Conservation (phyloP, 2,329 filamentous ascomycete species). For the Capronia epimyces region DNA sequence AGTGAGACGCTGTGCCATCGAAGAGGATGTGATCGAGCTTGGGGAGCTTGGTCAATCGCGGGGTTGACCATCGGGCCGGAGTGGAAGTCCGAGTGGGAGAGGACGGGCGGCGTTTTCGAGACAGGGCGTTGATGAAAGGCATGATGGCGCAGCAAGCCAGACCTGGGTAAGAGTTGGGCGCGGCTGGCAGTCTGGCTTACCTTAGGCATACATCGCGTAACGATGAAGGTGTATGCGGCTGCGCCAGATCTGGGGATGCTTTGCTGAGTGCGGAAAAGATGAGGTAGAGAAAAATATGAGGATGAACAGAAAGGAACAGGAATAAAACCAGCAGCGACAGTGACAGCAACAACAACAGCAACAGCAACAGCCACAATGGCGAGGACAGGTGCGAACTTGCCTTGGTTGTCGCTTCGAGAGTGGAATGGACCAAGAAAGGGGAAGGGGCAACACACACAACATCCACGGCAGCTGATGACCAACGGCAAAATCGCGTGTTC, state of each 20-base stretch:
- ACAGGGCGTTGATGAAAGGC: constrained; percentile 18
- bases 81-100: background rate
- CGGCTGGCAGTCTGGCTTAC: background rate
- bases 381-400: too few species aligned
- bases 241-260: background rate
- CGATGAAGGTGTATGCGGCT: constrained; percentile 4
- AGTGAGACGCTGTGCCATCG: constrained; percentile 22
- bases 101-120: constrained; percentile 17
- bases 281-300: background rate
- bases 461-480: background rate
- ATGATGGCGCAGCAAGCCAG: constrained; percentile 4
- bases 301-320: background rate
- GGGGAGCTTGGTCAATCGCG: constrained; percentile 12
- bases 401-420: too few species aligned
- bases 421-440: background rate
- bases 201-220: constrained; percentile 9
- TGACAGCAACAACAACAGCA: background rate
- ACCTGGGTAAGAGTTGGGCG: background rate
- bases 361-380: background rate
- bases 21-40: constrained; percentile 19
- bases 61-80: constrained; percentile 2
- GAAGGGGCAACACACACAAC: background rate
- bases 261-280: background rate
- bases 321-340: background rate
- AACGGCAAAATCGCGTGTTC: background rate